Base-by-base conservation (phyloP, 345 rosid genomes). In the Cardamine occulta region DNA sequence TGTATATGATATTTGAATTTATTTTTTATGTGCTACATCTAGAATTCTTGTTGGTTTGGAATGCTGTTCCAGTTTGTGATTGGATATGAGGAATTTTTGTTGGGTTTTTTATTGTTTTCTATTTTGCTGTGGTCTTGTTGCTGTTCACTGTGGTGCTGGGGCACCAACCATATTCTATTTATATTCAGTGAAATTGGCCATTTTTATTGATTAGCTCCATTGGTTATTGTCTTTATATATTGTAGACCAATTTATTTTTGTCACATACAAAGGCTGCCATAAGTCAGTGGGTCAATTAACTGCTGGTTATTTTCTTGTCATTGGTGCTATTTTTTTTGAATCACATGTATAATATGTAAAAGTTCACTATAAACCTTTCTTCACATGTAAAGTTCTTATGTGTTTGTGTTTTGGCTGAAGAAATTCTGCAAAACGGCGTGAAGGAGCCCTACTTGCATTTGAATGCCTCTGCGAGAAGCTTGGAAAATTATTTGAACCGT, bases 401-500 rank as follows among this genome's bases (percentile, higher is more conserved):
- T 28, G 18, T 68, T 74, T 28, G 70, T 53, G 21, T 32, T 74
- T 55, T 59, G 58, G 57, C 58, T 73, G 62, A 75, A 95, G 99
- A 88, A 87, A 77, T 84, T 89, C 91, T 69, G 97, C 97, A 17
- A 95, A 92, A 80, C 74, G 83, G 60, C 99, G 99, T 68, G 99
- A 95, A 85, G 99, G 99, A 79, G 90, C 93, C 34, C 81, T 92
- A 52, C 86, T 92, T 72, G 99, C 93, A 75, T 95, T 95, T 83
- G 97, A 95, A 80, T 95, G 99, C 84, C 86, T 95, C 26, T 92
- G 99, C 77, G 97, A 95, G 84, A 90, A 79, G 72, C 92, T 95
- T 28, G 97, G 97, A 74, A 90, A 84, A 84, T 80, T 95, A 75
- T 95, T 95, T 85, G 99, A 95, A 82, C 97, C 99, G 99, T 95